These are phyloP conservation scores for Pichia rugopelliculosa DNA, from an alignment of 805 yeast genomes.

Conservation along the genomic window DNA sequence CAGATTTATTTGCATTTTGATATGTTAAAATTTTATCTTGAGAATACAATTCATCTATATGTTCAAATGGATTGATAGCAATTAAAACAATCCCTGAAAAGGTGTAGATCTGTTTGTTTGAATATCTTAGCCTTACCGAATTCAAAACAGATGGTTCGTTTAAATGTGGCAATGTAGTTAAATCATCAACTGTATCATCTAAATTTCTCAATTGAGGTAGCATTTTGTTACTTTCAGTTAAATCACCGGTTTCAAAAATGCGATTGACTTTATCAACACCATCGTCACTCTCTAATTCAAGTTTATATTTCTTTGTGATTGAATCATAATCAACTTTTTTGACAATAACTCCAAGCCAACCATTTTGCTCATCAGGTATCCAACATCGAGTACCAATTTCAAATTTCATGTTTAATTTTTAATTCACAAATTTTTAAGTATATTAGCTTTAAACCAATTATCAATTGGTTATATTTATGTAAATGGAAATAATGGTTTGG, in stretches of 20 bases:
- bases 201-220: slow-evolving; percentile 86
- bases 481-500: no score
- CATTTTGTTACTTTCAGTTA: slow-evolving; percentile 45
- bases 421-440: background rate
- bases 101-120: slow-evolving; percentile 85
- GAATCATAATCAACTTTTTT: slow-evolving; percentile 25
- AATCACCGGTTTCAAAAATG: slow-evolving; percentile 39
- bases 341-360: slow-evolving; percentile 71
- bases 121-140: slow-evolving; percentile 84
- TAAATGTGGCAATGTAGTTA: slow-evolving; percentile 83
- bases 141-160: slow-evolving; percentile 96
- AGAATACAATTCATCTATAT: slow-evolving; percentile 80
- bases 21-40: slow-evolving; percentile 89
- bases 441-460: background rate
- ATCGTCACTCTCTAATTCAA: slow-evolving; percentile 49
- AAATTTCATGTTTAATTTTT: slow-evolving; percentile 2
- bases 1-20: slow-evolving; percentile 86
- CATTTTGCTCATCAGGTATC: slow-evolving; percentile 65
- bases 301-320: slow-evolving; percentile 34
- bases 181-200: slow-evolving; percentile 91
- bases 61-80: slow-evolving; percentile 93
- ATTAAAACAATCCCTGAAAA: slow-evolving; percentile 94
- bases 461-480: background rate
- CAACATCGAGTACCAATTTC: slow-evolving; percentile 48
- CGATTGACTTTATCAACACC: slow-evolving; percentile 29